Percentiles rank a stretch among this genome's conserved stretches.
Conservation (phyloP, 176 grass and related monocot genomes). For the Pontederia paniculata region DNA sequence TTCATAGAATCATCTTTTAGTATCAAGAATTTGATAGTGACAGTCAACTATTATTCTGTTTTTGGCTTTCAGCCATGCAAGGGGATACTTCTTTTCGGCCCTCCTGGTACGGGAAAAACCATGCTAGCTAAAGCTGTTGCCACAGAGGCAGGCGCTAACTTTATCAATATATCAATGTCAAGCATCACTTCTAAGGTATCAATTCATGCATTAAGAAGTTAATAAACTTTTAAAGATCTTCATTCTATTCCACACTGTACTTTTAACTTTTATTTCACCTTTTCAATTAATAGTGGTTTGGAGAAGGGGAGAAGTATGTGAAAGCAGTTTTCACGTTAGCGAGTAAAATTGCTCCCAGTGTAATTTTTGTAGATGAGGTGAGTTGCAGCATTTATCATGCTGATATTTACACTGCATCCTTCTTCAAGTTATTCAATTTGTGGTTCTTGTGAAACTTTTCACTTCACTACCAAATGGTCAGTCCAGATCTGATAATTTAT, state of each 20-base stretch:
- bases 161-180: constrained; percentile 99
- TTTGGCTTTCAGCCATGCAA: constrained; percentile 84
- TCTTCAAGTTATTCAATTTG: no score
- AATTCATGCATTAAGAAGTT: no score
- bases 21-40: no score
- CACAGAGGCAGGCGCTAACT: constrained; percentile 96
- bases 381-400: constrained; percentile 16
- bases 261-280: no score
- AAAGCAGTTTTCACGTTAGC: constrained; percentile 98
- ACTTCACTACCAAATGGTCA: not conserved
- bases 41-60: not conserved
- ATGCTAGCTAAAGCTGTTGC: constrained; percentile 99
- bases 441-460: no score
- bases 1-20: no score
- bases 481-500: no score
- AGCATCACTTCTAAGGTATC: constrained; percentile 98
- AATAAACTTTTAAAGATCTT: no score
- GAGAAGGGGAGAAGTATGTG: constrained; percentile 97
- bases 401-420: no score
- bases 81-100: constrained; percentile 97
- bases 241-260: no score
- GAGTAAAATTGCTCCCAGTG: constrained; percentile 96
- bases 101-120: constrained; percentile 98
- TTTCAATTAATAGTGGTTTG: constrained; percentile 73
- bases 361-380: constrained; percentile 99